Percentiles rank a stretch among this genome's conserved stretches.
Conservation (phyloP, 495 filamentous ascomycete genomes). For the Neurospora tetrasperma region DNA sequence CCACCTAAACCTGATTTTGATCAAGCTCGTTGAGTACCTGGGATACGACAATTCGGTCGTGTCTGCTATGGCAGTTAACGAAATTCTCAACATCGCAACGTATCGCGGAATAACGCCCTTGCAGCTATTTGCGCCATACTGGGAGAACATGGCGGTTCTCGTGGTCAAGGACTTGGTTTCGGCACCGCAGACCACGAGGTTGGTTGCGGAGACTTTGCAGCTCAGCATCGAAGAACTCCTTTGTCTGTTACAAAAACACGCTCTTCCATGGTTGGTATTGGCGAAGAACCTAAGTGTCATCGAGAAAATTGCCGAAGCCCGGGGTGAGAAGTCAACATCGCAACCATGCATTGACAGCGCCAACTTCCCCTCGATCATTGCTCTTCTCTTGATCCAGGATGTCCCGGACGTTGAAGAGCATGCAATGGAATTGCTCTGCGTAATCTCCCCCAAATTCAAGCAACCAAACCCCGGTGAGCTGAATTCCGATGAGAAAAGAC, state of each 20-base stretch:
- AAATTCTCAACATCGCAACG: conserved; percentile 54
- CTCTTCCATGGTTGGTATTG: conserved; percentile 77
- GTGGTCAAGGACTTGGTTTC: conserved; percentile 71
- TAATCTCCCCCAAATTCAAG: conserved; percentile 58
- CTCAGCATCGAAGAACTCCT: conserved; percentile 65
- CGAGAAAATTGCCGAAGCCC: conserved; percentile 64
- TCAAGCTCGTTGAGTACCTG: conserved; percentile 75
- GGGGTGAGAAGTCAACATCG: conserved; percentile 39
- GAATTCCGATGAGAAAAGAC: not conserved
- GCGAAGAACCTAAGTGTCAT: conserved; percentile 68
- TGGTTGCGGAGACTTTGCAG: conserved; percentile 67
- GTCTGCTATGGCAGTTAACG: conserved; percentile 68
- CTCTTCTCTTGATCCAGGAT: conserved; percentile 66
- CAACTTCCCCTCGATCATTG: conserved; percentile 71
- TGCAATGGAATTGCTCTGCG: conserved; percentile 56
- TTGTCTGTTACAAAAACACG: conserved; percentile 64
- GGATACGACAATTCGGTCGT: conserved; percentile 74
- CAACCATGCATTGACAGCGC: conserved; percentile 40
- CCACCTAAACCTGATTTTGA: conserved; percentile 73
- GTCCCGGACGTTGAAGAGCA: conserved; percentile 52
- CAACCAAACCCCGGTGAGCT: conserved; percentile 27
- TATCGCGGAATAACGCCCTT: conserved; percentile 46
- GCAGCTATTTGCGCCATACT: conserved; percentile 73
- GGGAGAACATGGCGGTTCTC: conserved; percentile 67
- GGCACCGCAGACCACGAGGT: conserved; percentile 70